Evolutionary conservation across 2,329 filamentous ascomycete genomes (phyloP), one percentile per base, ranked within the genome.

Genomic region (Xylariales sp.): DNA sequence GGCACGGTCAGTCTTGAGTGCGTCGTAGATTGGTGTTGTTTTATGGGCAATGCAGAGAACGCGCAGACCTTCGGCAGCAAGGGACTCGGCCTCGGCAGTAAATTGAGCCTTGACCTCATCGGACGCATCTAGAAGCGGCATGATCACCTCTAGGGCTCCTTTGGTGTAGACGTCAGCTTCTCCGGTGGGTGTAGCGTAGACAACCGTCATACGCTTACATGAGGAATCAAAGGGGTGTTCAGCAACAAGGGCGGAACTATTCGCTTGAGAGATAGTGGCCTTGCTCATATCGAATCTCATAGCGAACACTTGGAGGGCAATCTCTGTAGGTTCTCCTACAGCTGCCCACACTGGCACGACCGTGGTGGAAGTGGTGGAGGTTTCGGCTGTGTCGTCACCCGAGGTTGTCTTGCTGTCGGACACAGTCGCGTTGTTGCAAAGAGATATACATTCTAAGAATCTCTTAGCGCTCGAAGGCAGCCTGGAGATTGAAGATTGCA

Each of bases 141-240:
- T 74, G 52, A 89, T 79, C n/a, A 84, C 81, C 75, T 89, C 87
- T 18, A 87, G 81, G 0, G 87, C 87, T 48, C 87, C 87, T 74
- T 89, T 89, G 74, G 85, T 85, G 69, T 86, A 88, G 18, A 87
- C 83, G 12, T 81, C 78, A 54, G 77, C 75, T 10, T 77, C 75
- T 30, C 80, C 79, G 1, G 76, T 77, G 50, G 78, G 77, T 50
- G 75, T 71, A 9, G 76, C 74, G 79, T 90, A 92, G 34, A 92
- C 85, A 56, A 93, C 90, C 45, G 89, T 90, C 91, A 93, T 93
- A 66, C 90, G 86, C 81, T 93, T 93, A 78, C 90, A 87, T 45
- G 87, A 87, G 0, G 90, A 92, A 76, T 93, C 90, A 74, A 93
- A 93, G 1, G 90, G 90, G 62, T 90, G 90, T 73, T 93, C 91